Evolutionary conservation across 2,329 filamentous ascomycete species (phyloP), one percentile per base, ranked within the genome.

Genomic region (Fusarium coicis): DNA sequence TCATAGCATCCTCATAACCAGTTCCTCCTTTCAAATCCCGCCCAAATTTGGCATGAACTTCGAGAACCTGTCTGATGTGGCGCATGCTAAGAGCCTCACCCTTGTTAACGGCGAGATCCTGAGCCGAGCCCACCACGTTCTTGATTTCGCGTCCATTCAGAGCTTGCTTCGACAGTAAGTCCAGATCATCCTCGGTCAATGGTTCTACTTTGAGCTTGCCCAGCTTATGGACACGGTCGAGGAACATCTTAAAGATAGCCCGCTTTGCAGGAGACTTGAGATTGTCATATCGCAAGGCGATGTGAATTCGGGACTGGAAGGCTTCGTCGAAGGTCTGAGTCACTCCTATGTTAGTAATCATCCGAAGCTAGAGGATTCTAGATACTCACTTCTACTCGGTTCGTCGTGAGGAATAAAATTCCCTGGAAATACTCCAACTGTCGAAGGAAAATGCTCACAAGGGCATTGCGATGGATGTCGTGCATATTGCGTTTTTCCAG

Each of bases 381-480:
- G 34, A 34, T 34, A 80, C 81, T 57, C 78, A 87, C 86, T 84
- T 93, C 89, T 2, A 97, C 93, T 4, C 94, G 90, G 80, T 97
- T 97, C 5, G 95, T 97, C 0, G 95, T 97, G 32, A 97, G 83
- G 84, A 97, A 97, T 9, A 97, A 81, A 59, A 97, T 97, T 7
- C 95, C 95, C 79, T 97, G 93, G 83, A 97, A 97, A 81, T 97
- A 97, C 81, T 98, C 95, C 0, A 97, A 86, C 63, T 96, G 87
- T 1, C 94, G 91, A 5, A 97, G 85, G 85, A 97, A 97, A 77
- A 97, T 94, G 80, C 91, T 93, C 58, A 97, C 95, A 2, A 96
- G 89, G 0, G 93, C 92, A 76, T 97, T 97, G 66, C 94, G 91
- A 79, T 95, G 92, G 58, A 97, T 92, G 76, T 97, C 93, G 72